phyloP scores from a whole-genome alignment of 768 basidiomycete genomes.

The Phaeolepiota aurea region DNA sequence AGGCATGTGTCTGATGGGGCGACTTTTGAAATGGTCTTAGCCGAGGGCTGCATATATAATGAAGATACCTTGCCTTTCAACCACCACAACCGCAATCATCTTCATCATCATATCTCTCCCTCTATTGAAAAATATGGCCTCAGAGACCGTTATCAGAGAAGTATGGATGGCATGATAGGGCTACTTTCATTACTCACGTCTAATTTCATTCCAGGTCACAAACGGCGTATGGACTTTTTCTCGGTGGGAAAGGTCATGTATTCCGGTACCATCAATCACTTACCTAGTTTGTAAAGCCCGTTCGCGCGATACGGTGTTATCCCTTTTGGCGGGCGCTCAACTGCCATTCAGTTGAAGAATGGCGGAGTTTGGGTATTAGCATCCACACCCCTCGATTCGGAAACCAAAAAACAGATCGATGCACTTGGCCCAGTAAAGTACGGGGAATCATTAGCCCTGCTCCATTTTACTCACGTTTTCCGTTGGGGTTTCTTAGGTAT shows the following conservation, averaged over 20 bases:
- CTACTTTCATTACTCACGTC: not conserved
- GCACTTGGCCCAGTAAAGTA: slow-evolving; percentile 65
- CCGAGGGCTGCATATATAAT: too few relatives aligned
- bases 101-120: too few relatives aligned
- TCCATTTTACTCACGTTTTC: not conserved
- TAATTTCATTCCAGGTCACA: slow-evolving; percentile 25
- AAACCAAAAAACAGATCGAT: slow-evolving; percentile 55
- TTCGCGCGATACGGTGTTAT: slow-evolving; percentile 60
- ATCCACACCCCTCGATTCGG: slow-evolving; percentile 60
- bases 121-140: slow-evolving; percentile 18
- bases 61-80: too few relatives aligned
- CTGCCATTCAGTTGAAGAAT: slow-evolving; percentile 61
- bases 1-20: too few relatives aligned
- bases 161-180: slow-evolving; percentile 11
- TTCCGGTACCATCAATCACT: not conserved
- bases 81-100: too few relatives aligned
- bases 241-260: slow-evolving; percentile 24
- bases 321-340: slow-evolving; percentile 78
- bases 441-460: slow-evolving; percentile 8
- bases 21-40: too few relatives aligned
- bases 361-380: slow-evolving; percentile 80
- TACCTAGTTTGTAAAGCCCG: slow-evolving; percentile 30
- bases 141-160: slow-evolving; percentile 31
- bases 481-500: slow-evolving; percentile 36
- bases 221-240: slow-evolving; percentile 62